These are phyloP conservation scores for Neonectria neomacrospora DNA, from an alignment of 2,329 filamentous ascomycete genomes.

Conservation along the genomic window DNA sequence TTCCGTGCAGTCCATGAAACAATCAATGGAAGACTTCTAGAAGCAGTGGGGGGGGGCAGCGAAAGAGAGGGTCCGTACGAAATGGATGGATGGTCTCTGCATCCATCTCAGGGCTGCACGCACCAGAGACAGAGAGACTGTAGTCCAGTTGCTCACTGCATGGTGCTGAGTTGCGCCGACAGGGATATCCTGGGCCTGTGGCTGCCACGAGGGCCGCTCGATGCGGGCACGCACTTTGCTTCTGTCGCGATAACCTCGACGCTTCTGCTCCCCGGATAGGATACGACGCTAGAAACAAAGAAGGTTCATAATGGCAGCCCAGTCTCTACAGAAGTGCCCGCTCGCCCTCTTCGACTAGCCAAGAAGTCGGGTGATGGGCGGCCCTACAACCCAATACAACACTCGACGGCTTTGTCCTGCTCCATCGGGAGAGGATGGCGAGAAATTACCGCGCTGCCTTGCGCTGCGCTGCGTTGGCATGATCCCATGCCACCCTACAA, in stretches of 20 bases:
- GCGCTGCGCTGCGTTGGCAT: slow-evolving; percentile 23
- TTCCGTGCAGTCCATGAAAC: slow-evolving; percentile 39
- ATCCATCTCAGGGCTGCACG: slow-evolving; percentile 36
- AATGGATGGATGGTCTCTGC: neutral
- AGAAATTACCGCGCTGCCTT: slow-evolving; percentile 4
- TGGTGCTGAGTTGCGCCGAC: slow-evolving; percentile 25
- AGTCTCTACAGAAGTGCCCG: neutral
- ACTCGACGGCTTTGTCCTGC: slow-evolving; percentile 18
- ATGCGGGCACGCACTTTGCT: slow-evolving; percentile 39
- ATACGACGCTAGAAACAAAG: slow-evolving; percentile 29
- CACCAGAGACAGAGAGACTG: neutral
- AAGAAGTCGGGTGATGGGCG: slow-evolving; percentile 2
- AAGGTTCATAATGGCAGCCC: slow-evolving; percentile 13
- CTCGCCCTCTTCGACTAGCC: neutral
- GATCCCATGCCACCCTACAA: slow-evolving; percentile 19
- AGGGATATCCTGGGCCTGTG: slow-evolving; percentile 43
- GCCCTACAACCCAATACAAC: slow-evolving; percentile 5
- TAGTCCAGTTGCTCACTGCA: slow-evolving; percentile 16
- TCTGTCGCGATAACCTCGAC: slow-evolving; percentile 38
- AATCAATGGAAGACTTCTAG: slow-evolving; percentile 45
- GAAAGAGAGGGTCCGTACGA: slow-evolving; percentile 1
- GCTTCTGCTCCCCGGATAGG: slow-evolving; percentile 31
- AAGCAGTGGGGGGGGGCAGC: slow-evolving; percentile 39
- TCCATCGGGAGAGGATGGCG: slow-evolving; percentile 16
- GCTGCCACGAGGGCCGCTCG: slow-evolving; percentile 43